Conservation (phyloP, 2,329 filamentous ascomycete genomes). For the Botryotinia calthae region DNA sequence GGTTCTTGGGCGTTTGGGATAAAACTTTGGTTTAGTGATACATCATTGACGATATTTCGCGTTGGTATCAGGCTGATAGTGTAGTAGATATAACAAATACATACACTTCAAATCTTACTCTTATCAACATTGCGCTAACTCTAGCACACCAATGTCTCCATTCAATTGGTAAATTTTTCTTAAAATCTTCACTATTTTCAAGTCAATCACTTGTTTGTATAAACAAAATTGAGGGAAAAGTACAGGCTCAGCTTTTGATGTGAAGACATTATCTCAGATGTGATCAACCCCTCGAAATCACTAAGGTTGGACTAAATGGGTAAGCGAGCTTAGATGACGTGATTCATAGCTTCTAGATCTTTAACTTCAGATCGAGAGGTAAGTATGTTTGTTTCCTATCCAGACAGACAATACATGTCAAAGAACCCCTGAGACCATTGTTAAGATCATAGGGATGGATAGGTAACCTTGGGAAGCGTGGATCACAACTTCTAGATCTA, state of each 20-base stretch:
- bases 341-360: background rate
- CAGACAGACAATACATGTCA: no score
- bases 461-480: no score
- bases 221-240: background rate
- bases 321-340: background rate
- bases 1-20: background rate
- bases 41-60: background rate
- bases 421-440: no score
- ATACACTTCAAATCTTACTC: background rate
- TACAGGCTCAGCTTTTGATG: background rate
- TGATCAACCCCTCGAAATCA: background rate
- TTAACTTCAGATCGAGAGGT: no score
- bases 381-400: no score
- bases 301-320: background rate
- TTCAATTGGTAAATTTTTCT: background rate
- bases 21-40: background rate
- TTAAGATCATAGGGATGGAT: no score
- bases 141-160: background rate
- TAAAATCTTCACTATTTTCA: background rate
- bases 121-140: background rate
- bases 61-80: background rate
- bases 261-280: background rate
- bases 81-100: background rate
- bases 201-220: background rate
- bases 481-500: no score